Evolutionary conservation across 2,329 filamentous ascomycete genomes (phyloP).

Genomic region (Trichophyton rubrum): DNA sequence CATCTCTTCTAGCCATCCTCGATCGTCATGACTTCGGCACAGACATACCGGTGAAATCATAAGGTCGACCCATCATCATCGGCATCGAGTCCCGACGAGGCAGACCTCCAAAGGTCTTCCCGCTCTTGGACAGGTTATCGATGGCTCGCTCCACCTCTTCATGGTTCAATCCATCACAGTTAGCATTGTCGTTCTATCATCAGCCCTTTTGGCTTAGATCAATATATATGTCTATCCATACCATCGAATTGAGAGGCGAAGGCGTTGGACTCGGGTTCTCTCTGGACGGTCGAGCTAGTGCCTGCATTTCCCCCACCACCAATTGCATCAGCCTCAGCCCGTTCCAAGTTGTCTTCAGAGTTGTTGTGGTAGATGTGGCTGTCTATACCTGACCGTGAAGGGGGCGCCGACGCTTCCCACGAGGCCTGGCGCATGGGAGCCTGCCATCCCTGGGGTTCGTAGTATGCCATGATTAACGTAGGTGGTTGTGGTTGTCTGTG

Average conservation of each 20-base stretch:
- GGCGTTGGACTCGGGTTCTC: conserved; percentile 57
- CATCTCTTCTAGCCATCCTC: no score
- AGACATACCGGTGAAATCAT: conserved; percentile 47
- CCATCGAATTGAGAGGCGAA: conserved; percentile 84
- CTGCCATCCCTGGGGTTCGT: conserved; percentile 54
- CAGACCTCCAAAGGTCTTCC: conserved; percentile 68
- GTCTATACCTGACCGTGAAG: conserved; percentile 56
- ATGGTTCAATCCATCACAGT: neutral
- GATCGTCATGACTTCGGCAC: neutral
- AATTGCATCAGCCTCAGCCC: conserved; percentile 5
- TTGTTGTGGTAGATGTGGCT: neutral
- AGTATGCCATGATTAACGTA: conserved; percentile 48
- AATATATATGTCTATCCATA: conserved; percentile 38
- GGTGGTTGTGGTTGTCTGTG: neutral
- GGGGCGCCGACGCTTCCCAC: conserved; percentile 56
- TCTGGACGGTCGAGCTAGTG: conserved; percentile 59
- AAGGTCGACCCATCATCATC: conserved; percentile 47
- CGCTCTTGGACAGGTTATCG: conserved; percentile 92
- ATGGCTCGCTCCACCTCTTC: conserved; percentile 90
- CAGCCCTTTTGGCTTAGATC: neutral
- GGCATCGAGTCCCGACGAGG: conserved; percentile 71
- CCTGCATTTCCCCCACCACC: conserved; percentile 37
- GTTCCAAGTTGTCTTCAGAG: neutral
- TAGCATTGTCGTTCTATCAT: neutral
- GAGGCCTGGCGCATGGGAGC: conserved; percentile 51